Evolutionary conservation across 225 moss, liverwort and hornwort genomes (phyloP).

Genomic region (Marchantia paleacea): DNA sequence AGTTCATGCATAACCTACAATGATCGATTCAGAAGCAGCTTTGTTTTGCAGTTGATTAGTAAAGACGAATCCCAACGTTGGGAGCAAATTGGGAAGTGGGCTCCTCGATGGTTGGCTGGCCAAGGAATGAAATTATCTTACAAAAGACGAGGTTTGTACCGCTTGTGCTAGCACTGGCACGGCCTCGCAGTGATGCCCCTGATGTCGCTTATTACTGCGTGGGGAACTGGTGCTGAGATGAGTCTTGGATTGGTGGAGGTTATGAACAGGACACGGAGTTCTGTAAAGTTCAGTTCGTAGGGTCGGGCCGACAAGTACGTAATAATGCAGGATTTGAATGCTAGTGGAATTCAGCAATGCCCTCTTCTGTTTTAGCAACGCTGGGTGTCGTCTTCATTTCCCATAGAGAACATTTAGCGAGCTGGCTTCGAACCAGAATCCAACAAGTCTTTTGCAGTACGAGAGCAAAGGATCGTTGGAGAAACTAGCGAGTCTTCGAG

Average conservation of each 20-base stretch:
- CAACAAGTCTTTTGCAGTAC: too few relatives aligned
- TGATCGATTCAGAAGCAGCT: background rate
- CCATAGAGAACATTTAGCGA: too few relatives aligned
- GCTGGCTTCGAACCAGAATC: too few relatives aligned
- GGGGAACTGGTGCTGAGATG: background rate
- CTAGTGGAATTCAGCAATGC: background rate
- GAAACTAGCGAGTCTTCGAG: too few relatives aligned
- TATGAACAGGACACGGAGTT: background rate
- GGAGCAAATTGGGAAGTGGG: background rate
- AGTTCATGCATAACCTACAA: background rate
- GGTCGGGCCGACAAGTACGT: background rate
- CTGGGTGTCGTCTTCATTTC: too few relatives aligned
- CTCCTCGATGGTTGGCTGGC: background rate
- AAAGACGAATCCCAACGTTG: background rate
- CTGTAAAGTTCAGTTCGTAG: background rate
- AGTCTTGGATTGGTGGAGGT: background rate
- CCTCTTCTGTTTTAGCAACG: too few relatives aligned
- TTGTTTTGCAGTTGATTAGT: background rate
- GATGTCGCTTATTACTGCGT: background rate
- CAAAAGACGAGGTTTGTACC: background rate
- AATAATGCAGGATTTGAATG: background rate
- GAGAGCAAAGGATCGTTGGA: too few relatives aligned
- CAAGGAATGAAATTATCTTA: constrained; percentile 1
- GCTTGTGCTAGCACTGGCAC: background rate
- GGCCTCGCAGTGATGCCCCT: background rate